Conservation (phyloP, 441 rosid species). For the Corymbia citriodora region DNA sequence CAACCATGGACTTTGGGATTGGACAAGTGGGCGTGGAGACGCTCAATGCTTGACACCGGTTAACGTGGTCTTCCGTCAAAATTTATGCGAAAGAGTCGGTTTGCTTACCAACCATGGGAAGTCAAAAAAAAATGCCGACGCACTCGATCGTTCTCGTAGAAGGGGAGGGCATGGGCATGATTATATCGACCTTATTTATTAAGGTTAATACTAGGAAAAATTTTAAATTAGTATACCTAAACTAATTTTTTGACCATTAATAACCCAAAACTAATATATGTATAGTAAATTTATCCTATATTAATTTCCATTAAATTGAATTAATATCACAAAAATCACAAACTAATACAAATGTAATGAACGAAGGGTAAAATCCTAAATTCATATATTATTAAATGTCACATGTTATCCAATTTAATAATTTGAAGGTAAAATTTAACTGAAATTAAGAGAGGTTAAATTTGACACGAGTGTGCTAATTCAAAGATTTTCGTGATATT, state of each 20-base stretch:
- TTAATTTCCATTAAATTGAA: too few species aligned
- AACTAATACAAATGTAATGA: too few species aligned
- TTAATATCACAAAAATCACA: too few species aligned
- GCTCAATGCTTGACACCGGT: neutral
- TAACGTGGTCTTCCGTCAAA: neutral
- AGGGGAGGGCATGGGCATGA: neutral
- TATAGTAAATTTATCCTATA: too few species aligned
- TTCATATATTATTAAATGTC: accelerated
- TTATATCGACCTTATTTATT: neutral
- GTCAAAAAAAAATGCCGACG: neutral
- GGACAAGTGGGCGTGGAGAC: neutral
- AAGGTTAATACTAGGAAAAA: too few species aligned
- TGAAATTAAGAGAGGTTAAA: accelerated
- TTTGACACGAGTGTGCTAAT: accelerated
- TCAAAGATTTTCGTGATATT: accelerated
- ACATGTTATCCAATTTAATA: accelerated
- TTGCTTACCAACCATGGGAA: neutral
- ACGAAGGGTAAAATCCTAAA: accelerated
- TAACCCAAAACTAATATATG: accelerated
- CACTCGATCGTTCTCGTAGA: conserved; percentile 6
- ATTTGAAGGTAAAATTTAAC: too few species aligned
- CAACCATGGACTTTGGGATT: neutral
- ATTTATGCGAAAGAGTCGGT: neutral
- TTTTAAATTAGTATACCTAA: accelerated
- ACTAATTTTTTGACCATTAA: accelerated